Conservation (phyloP, 805 yeast genomes). For the Komagataella pastoris region DNA sequence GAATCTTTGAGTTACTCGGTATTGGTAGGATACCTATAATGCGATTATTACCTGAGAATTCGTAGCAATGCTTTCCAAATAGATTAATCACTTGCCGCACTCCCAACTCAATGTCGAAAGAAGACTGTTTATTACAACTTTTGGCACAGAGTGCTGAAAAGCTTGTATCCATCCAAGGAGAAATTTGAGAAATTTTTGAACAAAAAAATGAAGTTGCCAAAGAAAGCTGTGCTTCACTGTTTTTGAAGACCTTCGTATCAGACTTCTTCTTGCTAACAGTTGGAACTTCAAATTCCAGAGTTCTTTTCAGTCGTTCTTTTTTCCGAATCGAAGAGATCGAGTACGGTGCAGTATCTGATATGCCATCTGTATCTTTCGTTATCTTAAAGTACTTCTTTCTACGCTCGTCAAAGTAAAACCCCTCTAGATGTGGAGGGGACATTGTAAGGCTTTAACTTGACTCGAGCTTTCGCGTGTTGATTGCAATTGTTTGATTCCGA, state of each 20-base stretch:
- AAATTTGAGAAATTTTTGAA: not conserved
- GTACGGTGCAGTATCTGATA: not conserved
- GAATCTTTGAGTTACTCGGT: not conserved
- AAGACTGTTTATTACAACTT: not conserved
- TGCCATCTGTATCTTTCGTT: not conserved
- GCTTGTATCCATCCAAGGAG: not conserved
- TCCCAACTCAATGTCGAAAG: not conserved
- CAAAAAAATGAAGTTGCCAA: not conserved
- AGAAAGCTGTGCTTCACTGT: too few species aligned
- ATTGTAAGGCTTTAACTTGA: not conserved
- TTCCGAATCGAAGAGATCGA: not conserved
- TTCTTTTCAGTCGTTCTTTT: not conserved
- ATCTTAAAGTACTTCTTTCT: conserved; percentile 9
- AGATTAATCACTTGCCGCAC: not conserved
- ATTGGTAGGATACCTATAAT: not conserved
- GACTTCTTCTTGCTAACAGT: not conserved
- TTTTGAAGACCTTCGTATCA: not conserved
- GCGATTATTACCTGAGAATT: not conserved
- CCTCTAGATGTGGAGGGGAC: conserved; percentile 5
- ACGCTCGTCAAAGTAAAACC: conserved; percentile 10
- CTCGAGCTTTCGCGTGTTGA: too few species aligned
- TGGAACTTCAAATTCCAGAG: not conserved
- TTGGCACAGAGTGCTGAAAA: not conserved
- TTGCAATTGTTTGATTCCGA: too few species aligned
- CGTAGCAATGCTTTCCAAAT: not conserved